Evolutionary conservation across 1,139 yeast species (phyloP).

Genomic region (Hyphopichia wangnamkhiaoensis): DNA sequence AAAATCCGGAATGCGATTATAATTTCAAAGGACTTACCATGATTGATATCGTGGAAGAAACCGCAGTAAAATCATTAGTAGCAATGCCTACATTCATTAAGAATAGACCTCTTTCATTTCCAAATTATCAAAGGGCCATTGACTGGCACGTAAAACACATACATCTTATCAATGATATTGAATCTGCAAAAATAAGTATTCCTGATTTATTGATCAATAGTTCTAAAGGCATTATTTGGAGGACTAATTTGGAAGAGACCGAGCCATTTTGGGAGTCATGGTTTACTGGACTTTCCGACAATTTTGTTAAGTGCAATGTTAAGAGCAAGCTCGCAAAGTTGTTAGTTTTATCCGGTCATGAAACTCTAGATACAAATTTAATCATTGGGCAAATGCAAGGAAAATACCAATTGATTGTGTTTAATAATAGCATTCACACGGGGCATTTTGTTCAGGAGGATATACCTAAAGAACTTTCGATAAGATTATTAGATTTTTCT

Average conservation of each 20-base stretch:
- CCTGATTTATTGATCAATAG: slow-evolving; percentile 55
- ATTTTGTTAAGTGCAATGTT: slow-evolving; percentile 47
- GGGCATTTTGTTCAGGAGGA: slow-evolving; percentile 97
- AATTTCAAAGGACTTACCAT: slow-evolving; percentile 65
- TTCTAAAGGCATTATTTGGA: slow-evolving; percentile 49
- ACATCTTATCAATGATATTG: slow-evolving; percentile 52
- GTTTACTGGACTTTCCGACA: slow-evolving; percentile 71
- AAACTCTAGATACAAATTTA: slow-evolving; percentile 77
- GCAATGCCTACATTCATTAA: slow-evolving; percentile 67
- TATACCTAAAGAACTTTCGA: slow-evolving; percentile 66
- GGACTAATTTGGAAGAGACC: slow-evolving; percentile 60
- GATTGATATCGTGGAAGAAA: slow-evolving; percentile 92
- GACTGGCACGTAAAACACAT: slow-evolving; percentile 71
- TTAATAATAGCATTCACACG: slow-evolving; percentile 55
- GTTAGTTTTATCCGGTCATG: slow-evolving; percentile 86
- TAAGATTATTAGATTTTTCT: slow-evolving; percentile 51
- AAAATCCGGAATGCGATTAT: slow-evolving; percentile 14
- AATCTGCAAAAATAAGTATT: slow-evolving; percentile 73
- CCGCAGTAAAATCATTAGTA: slow-evolving; percentile 69
- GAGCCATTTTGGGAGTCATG: slow-evolving; percentile 76
- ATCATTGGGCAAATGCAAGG: slow-evolving; percentile 98
- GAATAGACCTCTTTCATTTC: slow-evolving; percentile 62
- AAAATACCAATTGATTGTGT: slow-evolving; percentile 83
- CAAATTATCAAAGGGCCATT: slow-evolving; percentile 58
- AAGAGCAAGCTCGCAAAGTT: slow-evolving; percentile 55